Conservation (phyloP, 1,139 yeast species). For the Pichia sp. region DNA sequence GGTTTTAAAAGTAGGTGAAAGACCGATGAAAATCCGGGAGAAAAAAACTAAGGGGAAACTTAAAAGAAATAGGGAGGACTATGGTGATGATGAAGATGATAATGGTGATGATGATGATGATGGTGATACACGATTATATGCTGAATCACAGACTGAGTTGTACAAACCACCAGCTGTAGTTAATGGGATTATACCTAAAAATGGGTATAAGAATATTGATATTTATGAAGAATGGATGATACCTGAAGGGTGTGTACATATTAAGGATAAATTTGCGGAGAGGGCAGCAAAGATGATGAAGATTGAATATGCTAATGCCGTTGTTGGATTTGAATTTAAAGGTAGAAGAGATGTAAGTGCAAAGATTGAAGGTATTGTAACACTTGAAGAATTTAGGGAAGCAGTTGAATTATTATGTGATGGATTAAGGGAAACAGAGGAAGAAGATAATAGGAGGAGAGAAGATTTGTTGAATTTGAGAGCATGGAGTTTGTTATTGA, state of each 20-base stretch:
- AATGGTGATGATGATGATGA: slow-evolving; percentile 40
- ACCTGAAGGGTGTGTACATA: slow-evolving; percentile 70
- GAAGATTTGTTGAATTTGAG: slow-evolving; percentile 48
- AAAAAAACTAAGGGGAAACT: slow-evolving; percentile 13
- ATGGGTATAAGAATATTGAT: slow-evolving; percentile 79
- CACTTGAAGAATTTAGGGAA: slow-evolving; percentile 55
- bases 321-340: slow-evolving; percentile 75
- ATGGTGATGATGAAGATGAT: slow-evolving; percentile 30
- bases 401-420: slow-evolving; percentile 56
- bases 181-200: slow-evolving; percentile 64
- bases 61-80: slow-evolving; percentile 22
- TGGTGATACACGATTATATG: slow-evolving; percentile 51
- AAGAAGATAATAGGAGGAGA: slow-evolving; percentile 39
- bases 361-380: slow-evolving; percentile 67
- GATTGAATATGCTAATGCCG: slow-evolving; percentile 81
- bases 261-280: slow-evolving; percentile 47
- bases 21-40: slow-evolving; percentile 45
- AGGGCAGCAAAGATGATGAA: slow-evolving; percentile 65
- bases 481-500: slow-evolving; percentile 67
- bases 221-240: slow-evolving; percentile 70
- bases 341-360: slow-evolving; percentile 49
- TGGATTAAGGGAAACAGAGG: slow-evolving; percentile 47
- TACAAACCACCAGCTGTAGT: slow-evolving; percentile 59
- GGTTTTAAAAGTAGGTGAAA: slow-evolving; percentile 60
- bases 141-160: slow-evolving; percentile 67